Base-by-base conservation (phyloP, 768 basidiomycete genomes). In the Pisolithus tinctorius region DNA sequence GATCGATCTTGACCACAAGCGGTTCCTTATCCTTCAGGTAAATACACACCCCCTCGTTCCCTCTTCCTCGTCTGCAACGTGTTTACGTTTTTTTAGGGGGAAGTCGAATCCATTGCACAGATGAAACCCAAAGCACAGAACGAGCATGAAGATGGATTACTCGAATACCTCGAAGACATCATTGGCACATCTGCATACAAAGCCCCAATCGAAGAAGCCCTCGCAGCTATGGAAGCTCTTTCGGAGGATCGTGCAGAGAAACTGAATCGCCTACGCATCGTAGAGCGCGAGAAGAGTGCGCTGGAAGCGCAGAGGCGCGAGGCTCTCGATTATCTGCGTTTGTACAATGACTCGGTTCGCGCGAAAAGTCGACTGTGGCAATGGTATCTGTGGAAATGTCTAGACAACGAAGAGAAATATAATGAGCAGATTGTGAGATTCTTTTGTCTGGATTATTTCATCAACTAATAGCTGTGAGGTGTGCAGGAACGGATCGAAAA, bases 131-230 rank as follows among this genome's bases (percentile, higher is more conserved):
- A 98, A 69, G 94, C 88, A 0, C 78, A 81, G 4, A 84, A 81
- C 1, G 93, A 97, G 63, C 93, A 95, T 58, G 95, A 98, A 58
- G 95, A 98, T 49, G 96, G 96, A 5, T 74, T 99, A 0, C 84
- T 99, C 6, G 96, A 99, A 67, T 98, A 98, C 65, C 80, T 98
- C 2, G 95, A 99, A 66, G 96, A 99, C 59, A 98, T 99, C 67
- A 93, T 99, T 42, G 96, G 96, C 14, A 98, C 95, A 0, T 85
- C 93, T 0, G 76, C 80, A 48, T 96, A 89, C 71, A 98, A 97
- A 62, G 75, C 82, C 47, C 87, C 89, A 2, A 96, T 98, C 49
- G 91, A 96, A 25, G 77, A 84, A 44, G 84, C 92, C 0, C 74
- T 89, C 6, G 74, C 78, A 5, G 84, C 91, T 53, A 82, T 97